Conservation (phyloP, 768 basidiomycete species). For the Hericium erinaceus region DNA sequence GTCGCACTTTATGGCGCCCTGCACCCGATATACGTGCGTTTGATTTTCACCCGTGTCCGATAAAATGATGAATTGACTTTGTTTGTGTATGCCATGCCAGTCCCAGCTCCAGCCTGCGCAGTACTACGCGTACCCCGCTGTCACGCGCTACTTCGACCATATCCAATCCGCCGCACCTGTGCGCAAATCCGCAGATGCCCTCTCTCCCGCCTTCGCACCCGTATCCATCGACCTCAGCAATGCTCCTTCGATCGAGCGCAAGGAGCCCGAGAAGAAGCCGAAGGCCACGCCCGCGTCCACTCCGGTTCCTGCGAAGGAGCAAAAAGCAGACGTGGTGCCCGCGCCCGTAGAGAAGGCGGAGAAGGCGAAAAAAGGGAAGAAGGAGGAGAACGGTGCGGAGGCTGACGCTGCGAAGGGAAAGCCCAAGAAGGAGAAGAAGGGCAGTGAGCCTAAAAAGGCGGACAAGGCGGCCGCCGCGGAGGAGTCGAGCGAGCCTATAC, state of each 20-base stretch:
- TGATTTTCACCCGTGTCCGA: neutral
- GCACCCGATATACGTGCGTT: constrained; percentile 68
- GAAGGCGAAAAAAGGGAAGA: constrained; percentile 33
- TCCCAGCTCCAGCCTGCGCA: constrained; percentile 61
- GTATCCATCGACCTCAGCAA: constrained; percentile 66
- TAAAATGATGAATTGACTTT: neutral
- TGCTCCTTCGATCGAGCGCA: constrained; percentile 68
- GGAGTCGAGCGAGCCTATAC: constrained; percentile 75
- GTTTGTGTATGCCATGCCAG: constrained; percentile 26
- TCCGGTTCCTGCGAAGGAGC: constrained; percentile 13
- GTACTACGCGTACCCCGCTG: constrained; percentile 69
- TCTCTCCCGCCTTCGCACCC: constrained; percentile 42
- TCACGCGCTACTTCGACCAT: constrained; percentile 94
- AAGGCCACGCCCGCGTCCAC: constrained; percentile 46
- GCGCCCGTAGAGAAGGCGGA: constrained; percentile 10
- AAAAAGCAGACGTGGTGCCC: constrained; percentile 14
- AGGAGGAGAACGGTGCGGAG: constrained; percentile 19
- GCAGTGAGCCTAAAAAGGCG: constrained; percentile 30
- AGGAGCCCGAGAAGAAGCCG: constrained; percentile 66
- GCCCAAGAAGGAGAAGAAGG: constrained; percentile 36
- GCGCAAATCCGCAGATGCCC: constrained; percentile 41
- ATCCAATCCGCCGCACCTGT: constrained; percentile 69
- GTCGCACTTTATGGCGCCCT: constrained; percentile 86
- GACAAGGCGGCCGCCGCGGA: constrained; percentile 27
- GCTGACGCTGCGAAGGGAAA: constrained; percentile 17